Base-by-base conservation (phyloP, 2,329 filamentous ascomycete species). In the Neopestalotiopsis sp. region DNA sequence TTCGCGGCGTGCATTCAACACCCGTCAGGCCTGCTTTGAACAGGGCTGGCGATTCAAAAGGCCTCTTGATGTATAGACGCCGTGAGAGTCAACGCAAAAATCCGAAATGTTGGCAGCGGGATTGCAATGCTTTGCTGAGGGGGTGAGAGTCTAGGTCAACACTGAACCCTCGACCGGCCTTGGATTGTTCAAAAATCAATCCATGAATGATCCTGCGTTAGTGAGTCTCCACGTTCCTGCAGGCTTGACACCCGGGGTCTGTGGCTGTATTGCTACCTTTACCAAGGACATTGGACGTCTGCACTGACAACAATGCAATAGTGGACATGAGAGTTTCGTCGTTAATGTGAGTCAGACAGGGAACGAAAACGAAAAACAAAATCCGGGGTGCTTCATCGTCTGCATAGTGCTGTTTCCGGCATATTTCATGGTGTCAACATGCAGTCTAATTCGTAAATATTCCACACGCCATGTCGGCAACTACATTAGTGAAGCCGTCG, bases 161-260 rank as follows among this genome's bases (percentile, higher is more conserved):
- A 17, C 20, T 52, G 45, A 52, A 52, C 6, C 34, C 34, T 38
- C 34, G 34, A 38, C 6, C 34, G 34, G 6, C 34, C 10, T 38
- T 38, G 34, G 45, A 28, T 52, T 52, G 45, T 17, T 52, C 45
- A 17, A 38, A 38, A 38, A 38, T 38, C 45, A 52, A 52, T 20
- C 45, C 45, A 52, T 52, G 45, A 20, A 24, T 52, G 45, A 52
- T 52, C 45, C 45, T 52, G 45, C 45, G 45, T 52, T 52, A 52
- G 45, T 52, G 14, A 52, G 24, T 59, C 57, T 34, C 57, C 57
- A 59, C 57, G 57, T 59, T 59, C 57, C 57, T 59, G 57, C 57
- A 59, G 57, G 57, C 57, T 59, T 59, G 30, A 59, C 57, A 17
- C 12, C 28, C 12, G n/a, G 57, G 45, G 24, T 17, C 30, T 38